phyloP scores from a whole-genome alignment of 1,284 basidiomycete species.

The Chalciporus sp. region DNA sequence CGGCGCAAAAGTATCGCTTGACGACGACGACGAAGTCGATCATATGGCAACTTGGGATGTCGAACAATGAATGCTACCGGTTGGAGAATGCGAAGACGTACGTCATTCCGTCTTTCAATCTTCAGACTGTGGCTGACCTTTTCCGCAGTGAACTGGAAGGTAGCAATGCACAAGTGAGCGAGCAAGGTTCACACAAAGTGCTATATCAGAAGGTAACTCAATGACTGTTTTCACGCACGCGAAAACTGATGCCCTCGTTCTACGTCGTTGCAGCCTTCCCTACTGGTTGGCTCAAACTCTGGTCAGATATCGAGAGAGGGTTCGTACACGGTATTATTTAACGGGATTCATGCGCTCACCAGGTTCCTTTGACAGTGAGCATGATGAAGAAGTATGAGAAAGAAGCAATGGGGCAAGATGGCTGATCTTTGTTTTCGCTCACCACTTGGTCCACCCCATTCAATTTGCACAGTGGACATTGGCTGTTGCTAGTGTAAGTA shows the following conservation, averaged over 20 bases:
- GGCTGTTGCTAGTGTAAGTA: conserved; percentile 1
- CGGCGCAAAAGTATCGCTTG: conserved; percentile 69
- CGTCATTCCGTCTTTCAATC: conserved; percentile 29
- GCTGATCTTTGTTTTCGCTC: conserved; percentile 11
- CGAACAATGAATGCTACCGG: conserved; percentile 79
- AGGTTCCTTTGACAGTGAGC: conserved; percentile 59
- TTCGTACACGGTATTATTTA: conserved; percentile 22
- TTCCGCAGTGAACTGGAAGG: conserved; percentile 60
- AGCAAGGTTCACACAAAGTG: conserved; percentile 74
- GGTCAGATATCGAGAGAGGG: conserved; percentile 62
- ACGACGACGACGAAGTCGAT: conserved; percentile 75
- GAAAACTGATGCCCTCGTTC: neutral
- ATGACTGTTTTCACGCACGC: neutral
- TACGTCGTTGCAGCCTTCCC: conserved; percentile 76
- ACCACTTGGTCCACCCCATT: neutral
- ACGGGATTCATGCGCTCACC: neutral
- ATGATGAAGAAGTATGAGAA: conserved; percentile 74
- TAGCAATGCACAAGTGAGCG: conserved; percentile 69
- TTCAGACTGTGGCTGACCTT: neutral
- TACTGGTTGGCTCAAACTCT: conserved; percentile 40
- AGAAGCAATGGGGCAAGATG: conserved; percentile 58
- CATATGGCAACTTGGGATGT: conserved; percentile 76
- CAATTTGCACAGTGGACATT: neutral
- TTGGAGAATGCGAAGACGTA: conserved; percentile 86
- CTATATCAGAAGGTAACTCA: conserved; percentile 70